Evolutionary conservation across 1,284 basidiomycete genomes (phyloP).

Genomic region (Bothia castanella): DNA sequence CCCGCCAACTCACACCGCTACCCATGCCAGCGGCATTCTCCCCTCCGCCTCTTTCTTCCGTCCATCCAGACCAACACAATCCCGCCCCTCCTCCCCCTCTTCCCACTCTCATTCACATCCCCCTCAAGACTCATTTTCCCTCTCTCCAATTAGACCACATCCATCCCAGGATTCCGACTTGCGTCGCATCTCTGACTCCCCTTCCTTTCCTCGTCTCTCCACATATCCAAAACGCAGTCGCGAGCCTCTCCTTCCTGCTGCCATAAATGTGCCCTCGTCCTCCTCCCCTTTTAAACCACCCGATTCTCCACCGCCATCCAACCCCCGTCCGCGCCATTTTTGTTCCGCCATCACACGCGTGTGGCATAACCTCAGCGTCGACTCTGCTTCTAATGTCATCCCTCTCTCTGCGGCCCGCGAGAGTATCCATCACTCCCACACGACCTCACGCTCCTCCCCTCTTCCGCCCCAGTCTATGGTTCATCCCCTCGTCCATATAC

Average conservation of each 20-base stretch:
- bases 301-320: too few relatives aligned
- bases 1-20: conserved; percentile 49
- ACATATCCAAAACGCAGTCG: conserved; percentile 56
- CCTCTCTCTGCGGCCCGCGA: conserved; percentile 6
- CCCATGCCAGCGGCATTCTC: conserved; percentile 68
- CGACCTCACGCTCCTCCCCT: conserved; percentile 9
- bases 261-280: conserved; percentile 13
- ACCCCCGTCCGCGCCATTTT: conserved; percentile 36
- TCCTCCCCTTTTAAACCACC: conserved; percentile 15
- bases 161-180: conserved; percentile 31
- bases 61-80: conserved; percentile 53
- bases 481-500: conserved; percentile 28
- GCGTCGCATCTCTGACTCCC: conserved; percentile 32
- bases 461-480: conserved; percentile 13
- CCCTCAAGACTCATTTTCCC: conserved; percentile 16
- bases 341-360: conserved; percentile 54
- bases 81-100: conserved; percentile 33
- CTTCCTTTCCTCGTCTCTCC: conserved; percentile 28
- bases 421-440: conserved; percentile 10
- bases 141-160: conserved; percentile 16
- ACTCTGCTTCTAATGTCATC: conserved; percentile 37
- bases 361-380: conserved; percentile 55
- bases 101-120: conserved; percentile 14
- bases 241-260: conserved; percentile 61
- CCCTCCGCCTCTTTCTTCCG: conserved; percentile 73